Conservation (phyloP, 2,329 filamentous ascomycete genomes). For the Cercospora sesami region DNA sequence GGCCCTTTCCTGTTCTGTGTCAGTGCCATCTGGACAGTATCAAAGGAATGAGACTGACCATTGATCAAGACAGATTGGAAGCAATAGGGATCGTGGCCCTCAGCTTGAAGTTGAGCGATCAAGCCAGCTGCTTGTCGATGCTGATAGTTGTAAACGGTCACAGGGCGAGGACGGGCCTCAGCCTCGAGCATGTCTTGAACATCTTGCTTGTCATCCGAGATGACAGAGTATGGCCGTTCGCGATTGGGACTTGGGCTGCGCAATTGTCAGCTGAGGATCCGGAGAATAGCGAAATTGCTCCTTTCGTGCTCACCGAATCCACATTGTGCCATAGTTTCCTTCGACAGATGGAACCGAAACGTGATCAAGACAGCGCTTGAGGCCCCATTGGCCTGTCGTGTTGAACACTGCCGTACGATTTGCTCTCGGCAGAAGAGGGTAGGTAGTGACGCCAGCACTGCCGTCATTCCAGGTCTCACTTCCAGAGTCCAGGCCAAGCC, state of each 20-base stretch:
- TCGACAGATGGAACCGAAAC: slow-evolving; percentile 26
- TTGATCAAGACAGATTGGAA: slow-evolving; percentile 26
- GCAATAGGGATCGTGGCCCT: slow-evolving; percentile 27
- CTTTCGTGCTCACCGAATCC: slow-evolving; percentile 16
- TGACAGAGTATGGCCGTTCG: slow-evolving; percentile 22
- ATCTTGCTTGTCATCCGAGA: slow-evolving; percentile 20
- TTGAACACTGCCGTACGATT: slow-evolving; percentile 26
- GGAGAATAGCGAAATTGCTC: not conserved
- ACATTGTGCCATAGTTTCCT: slow-evolving; percentile 25
- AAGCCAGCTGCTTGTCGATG: slow-evolving; percentile 24
- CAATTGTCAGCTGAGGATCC: not conserved
- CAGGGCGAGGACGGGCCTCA: slow-evolving; percentile 17
- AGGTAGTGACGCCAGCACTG: slow-evolving; percentile 22
- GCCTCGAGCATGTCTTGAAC: slow-evolving; percentile 27
- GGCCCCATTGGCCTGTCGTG: slow-evolving; percentile 26
- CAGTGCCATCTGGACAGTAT: not conserved
- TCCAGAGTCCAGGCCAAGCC: slow-evolving; percentile 13
- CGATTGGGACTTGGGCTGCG: slow-evolving; percentile 18
- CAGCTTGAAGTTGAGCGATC: slow-evolving; percentile 24
- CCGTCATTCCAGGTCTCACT: slow-evolving; percentile 27
- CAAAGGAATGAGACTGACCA: not conserved
- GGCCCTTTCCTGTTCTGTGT: slow-evolving; percentile 14
- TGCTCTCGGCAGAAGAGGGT: slow-evolving; percentile 24
- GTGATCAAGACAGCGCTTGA: slow-evolving; percentile 27
- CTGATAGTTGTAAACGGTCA: slow-evolving; percentile 27